A percentile compares a stretch with the other conserved stretches of the same genome.
phyloP scores from a whole-genome alignment of 2,329 filamentous ascomycete species.

The Aureobasidium vineae region DNA sequence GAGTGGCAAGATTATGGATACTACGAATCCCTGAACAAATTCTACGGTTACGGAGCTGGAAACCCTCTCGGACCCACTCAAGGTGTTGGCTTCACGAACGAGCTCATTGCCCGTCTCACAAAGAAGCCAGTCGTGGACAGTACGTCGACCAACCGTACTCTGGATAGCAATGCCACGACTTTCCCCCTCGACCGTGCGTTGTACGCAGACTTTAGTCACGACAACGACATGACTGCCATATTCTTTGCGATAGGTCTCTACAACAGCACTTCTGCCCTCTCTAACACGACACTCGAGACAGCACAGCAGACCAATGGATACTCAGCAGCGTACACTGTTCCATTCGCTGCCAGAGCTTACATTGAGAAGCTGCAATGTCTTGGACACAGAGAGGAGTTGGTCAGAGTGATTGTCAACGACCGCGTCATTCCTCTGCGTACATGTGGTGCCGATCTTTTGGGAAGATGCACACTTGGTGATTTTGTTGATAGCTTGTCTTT shows the following conservation, averaged over 20 bases:
- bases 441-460: conserved; percentile 68
- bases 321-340: conserved; percentile 74
- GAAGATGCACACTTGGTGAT: conserved; percentile 65
- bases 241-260: conserved; percentile 77
- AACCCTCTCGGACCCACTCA: conserved; percentile 79
- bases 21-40: conserved; percentile 75
- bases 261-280: conserved; percentile 57
- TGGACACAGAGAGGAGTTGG: conserved; percentile 62
- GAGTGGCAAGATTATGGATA: conserved; percentile 82
- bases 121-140: conserved; percentile 64
- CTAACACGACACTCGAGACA: conserved; percentile 50
- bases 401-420: conserved; percentile 81
- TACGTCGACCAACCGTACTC: conserved; percentile 74
- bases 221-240: conserved; percentile 79
- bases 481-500: conserved; percentile 77
- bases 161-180: conserved; percentile 64
- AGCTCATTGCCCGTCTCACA: conserved; percentile 79
- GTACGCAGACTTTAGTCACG: conserved; percentile 90
- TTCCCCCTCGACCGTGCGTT: conserved; percentile 68
- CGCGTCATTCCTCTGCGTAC: conserved; percentile 69
- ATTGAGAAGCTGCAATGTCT: conserved; percentile 81
- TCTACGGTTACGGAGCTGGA: conserved; percentile 75
- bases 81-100: conserved; percentile 83
- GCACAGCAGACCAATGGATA: conserved; percentile 62
- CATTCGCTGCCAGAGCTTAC: conserved; percentile 78